Conservation (phyloP, 2,329 filamentous ascomycete species). For the Clarireedia monteithiana region DNA sequence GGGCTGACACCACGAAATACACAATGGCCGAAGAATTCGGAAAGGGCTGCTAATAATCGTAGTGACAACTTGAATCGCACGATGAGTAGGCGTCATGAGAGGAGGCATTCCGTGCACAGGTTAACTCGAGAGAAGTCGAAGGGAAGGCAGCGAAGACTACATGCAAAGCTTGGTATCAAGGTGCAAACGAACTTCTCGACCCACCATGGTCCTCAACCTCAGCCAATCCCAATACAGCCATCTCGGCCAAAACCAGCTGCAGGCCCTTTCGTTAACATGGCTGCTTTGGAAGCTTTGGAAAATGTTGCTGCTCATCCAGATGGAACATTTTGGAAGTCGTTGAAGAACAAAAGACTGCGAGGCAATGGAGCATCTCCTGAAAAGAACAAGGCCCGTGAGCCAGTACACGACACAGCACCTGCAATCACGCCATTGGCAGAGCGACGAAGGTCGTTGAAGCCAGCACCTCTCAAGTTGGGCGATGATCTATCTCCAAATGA, state of each 20-base stretch:
- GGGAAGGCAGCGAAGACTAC: conserved; percentile 52
- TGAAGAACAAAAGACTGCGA: conserved; percentile 18
- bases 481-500: conserved; percentile 58
- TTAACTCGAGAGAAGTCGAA: conserved; percentile 44
- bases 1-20: conserved; percentile 11
- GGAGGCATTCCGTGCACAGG: conserved; percentile 29
- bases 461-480: conserved; percentile 12
- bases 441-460: conserved; percentile 1
- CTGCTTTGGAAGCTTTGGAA: conserved; percentile 51
- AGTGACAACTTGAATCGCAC: conserved; percentile 11
- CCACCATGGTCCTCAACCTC: conserved; percentile 36
- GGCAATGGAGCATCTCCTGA: conserved; percentile 8
- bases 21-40: conserved; percentile 17
- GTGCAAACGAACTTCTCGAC: conserved; percentile 61
- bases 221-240: conserved; percentile 31
- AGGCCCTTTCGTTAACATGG: conserved; percentile 41
- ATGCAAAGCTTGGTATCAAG: conserved; percentile 55
- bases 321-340: conserved; percentile 26
- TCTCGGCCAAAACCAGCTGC: conserved; percentile 13
- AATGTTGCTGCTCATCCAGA: conserved; percentile 16
- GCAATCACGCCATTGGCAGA: conserved; percentile 1
- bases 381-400: not conserved
- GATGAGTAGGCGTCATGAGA: conserved; percentile 16
- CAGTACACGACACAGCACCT: not conserved
- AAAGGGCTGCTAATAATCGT: conserved; percentile 8